Conservation (phyloP, 1,139 yeast genomes). For the Saccharomyces hybrid region DNA sequence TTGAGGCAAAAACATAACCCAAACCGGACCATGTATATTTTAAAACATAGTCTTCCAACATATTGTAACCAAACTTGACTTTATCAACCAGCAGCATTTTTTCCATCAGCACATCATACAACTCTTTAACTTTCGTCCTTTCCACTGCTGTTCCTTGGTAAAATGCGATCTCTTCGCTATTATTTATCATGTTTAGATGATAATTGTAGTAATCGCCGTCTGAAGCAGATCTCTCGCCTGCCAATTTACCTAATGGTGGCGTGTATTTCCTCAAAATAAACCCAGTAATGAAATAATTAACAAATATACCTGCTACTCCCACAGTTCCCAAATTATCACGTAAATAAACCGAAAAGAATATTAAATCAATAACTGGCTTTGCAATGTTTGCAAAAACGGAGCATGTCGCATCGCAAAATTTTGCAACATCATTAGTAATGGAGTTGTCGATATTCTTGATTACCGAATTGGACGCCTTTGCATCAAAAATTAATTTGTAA, state of each 20-base stretch:
- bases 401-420: constrained; percentile 77
- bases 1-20: constrained; percentile 83
- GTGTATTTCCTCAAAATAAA: constrained; percentile 63
- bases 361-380: constrained; percentile 80
- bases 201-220: constrained; percentile 89
- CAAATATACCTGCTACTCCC: constrained; percentile 74
- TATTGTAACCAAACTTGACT: constrained; percentile 51
- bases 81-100: constrained; percentile 40
- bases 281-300: constrained; percentile 78
- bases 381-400: constrained; percentile 84
- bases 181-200: constrained; percentile 76
- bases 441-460: constrained; percentile 56
- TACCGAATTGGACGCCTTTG: constrained; percentile 32
- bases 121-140: constrained; percentile 53
- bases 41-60: constrained; percentile 78
- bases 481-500: constrained; percentile 58
- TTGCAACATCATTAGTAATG: constrained; percentile 76
- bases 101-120: constrained; percentile 54
- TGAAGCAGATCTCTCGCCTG: constrained; percentile 64
- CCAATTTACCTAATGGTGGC: constrained; percentile 78
- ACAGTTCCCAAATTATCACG: constrained; percentile 80
- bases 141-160: constrained; percentile 88
- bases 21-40: constrained; percentile 94
- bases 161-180: constrained; percentile 90
- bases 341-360: constrained; percentile 80